phyloP scores from a whole-genome alignment of 768 basidiomycete genomes.

The Auricularia heimuer region DNA sequence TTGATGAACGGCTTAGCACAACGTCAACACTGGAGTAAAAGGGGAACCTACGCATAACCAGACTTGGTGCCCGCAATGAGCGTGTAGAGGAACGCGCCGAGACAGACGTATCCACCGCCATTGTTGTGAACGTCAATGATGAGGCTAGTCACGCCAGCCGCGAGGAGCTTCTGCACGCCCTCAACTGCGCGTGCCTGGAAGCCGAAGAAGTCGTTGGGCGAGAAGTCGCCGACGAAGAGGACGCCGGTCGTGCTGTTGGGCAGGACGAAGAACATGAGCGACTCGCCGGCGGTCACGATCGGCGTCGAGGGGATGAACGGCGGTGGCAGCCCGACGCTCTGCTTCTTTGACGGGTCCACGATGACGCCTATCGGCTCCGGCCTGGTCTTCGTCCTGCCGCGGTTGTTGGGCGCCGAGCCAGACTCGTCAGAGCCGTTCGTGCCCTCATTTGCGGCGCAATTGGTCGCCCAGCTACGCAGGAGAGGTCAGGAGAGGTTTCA shows the following conservation, averaged over 20 bases:
- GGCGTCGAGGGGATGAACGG: conserved; percentile 40
- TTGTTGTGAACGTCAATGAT: conserved; percentile 55
- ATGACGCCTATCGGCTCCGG: conserved; percentile 24
- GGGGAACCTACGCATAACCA: conserved; percentile 37
- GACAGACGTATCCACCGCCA: conserved; percentile 53
- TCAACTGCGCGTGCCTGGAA: conserved; percentile 44
- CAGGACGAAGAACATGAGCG: conserved; percentile 39
- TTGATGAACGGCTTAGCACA: conserved; percentile 12
- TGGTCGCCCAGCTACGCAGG: conserved; percentile 41
- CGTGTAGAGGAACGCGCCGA: conserved; percentile 50
- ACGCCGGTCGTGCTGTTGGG: conserved; percentile 50
- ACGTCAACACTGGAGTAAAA: background rate
- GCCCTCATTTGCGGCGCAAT: conserved; percentile 40
- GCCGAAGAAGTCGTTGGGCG: conserved; percentile 31
- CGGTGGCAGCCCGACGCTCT: conserved; percentile 36
- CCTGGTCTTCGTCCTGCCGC: conserved; percentile 6
- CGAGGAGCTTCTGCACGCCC: conserved; percentile 36
- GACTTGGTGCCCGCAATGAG: conserved; percentile 40
- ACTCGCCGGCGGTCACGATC: conserved; percentile 39
- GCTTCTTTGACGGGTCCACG: conserved; percentile 31
- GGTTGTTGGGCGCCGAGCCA: conserved; percentile 15
- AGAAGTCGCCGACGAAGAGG: conserved; percentile 42
- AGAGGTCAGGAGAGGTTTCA: conserved; percentile 3
- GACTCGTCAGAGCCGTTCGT: conserved; percentile 42
- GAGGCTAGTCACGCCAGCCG: conserved; percentile 38